Evolutionary conservation across 768 basidiomycete genomes (phyloP).

Genomic region (Auriscalpium orientale): DNA sequence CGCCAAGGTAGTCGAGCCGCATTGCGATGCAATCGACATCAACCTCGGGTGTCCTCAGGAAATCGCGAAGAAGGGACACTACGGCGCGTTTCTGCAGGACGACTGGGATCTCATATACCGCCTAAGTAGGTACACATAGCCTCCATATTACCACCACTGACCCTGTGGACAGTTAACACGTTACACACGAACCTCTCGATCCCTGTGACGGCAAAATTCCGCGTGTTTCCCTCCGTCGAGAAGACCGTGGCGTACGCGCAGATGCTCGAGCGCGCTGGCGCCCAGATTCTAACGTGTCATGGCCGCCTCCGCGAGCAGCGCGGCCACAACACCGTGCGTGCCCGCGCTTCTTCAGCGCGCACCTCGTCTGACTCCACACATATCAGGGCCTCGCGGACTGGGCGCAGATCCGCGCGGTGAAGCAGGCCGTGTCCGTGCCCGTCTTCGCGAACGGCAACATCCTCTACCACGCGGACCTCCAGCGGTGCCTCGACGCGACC

Average conservation of each 20-base stretch:
- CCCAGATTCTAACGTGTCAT: slow-evolving; percentile 91
- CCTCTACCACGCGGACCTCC: slow-evolving; percentile 79
- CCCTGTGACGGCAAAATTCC: slow-evolving; percentile 97
- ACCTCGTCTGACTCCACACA: not conserved
- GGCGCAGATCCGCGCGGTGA: slow-evolving; percentile 85
- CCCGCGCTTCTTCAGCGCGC: not conserved
- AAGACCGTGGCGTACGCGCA: slow-evolving; percentile 91
- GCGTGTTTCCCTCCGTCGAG: slow-evolving; percentile 78
- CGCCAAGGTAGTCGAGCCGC: slow-evolving; percentile 65
- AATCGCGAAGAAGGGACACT: slow-evolving; percentile 80
- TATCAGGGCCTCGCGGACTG: slow-evolving; percentile 79
- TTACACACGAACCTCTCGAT: slow-evolving; percentile 77
- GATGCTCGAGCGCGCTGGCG: slow-evolving; percentile 93
- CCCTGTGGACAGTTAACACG: slow-evolving; percentile 55
- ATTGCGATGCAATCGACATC: slow-evolving; percentile 91
- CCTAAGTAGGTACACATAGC: slow-evolving; percentile 46
- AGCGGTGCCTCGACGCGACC: slow-evolving; percentile 70
- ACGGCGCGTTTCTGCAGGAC: slow-evolving; percentile 89
- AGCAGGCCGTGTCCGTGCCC: slow-evolving; percentile 81
- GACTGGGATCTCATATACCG: slow-evolving; percentile 86
- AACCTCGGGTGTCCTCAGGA: slow-evolving; percentile 95
- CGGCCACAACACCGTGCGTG: slow-evolving; percentile 67
- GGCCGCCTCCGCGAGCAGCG: slow-evolving; percentile 89
- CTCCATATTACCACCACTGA: not conserved
- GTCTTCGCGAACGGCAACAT: slow-evolving; percentile 98